phyloP scores from a whole-genome alignment of 2,329 filamentous ascomycete genomes.

The Colletotrichum sp. region DNA sequence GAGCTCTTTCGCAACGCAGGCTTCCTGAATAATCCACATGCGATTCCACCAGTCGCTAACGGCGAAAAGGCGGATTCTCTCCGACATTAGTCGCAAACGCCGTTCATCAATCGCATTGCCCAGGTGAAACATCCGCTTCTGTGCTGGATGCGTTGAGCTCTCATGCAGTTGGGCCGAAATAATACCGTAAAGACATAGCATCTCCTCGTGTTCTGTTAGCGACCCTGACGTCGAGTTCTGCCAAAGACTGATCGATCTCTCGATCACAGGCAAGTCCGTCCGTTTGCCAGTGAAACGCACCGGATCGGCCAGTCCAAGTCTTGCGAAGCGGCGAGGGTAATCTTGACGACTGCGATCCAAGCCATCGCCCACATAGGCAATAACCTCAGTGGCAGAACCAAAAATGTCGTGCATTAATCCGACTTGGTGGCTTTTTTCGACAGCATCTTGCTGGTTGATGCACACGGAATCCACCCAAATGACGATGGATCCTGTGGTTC shows the following conservation, averaged over 20 bases:
- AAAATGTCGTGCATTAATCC: conserved; percentile 19
- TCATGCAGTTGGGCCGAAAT: not conserved
- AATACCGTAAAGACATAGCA: not conserved
- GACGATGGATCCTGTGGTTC: not conserved
- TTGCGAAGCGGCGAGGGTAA: not conserved
- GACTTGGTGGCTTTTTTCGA: conserved; percentile 20
- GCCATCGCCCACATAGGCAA: conserved; percentile 8
- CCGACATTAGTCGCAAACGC: not conserved
- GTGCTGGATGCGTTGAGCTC: accelerated
- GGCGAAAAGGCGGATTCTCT: not conserved
- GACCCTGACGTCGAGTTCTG: not conserved
- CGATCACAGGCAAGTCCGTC: not conserved
- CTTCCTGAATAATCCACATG: conserved; percentile 24
- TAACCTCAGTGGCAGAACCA: not conserved
- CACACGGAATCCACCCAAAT: conserved; percentile 22
- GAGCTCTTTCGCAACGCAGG: conserved; percentile 9
- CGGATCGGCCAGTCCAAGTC: not conserved
- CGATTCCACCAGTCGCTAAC: conserved; percentile 17
- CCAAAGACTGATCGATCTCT: not conserved
- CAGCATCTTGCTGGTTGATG: conserved; percentile 19
- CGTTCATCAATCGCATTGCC: not conserved
- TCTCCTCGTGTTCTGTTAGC: not conserved
- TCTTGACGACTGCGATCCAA: conserved; percentile 5
- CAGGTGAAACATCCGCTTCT: not conserved
- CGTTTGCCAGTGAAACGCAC: not conserved